Evolutionary conservation across 177 flowering plant genomes (phyloP).

Genomic region (Vitis hybrid): DNA sequence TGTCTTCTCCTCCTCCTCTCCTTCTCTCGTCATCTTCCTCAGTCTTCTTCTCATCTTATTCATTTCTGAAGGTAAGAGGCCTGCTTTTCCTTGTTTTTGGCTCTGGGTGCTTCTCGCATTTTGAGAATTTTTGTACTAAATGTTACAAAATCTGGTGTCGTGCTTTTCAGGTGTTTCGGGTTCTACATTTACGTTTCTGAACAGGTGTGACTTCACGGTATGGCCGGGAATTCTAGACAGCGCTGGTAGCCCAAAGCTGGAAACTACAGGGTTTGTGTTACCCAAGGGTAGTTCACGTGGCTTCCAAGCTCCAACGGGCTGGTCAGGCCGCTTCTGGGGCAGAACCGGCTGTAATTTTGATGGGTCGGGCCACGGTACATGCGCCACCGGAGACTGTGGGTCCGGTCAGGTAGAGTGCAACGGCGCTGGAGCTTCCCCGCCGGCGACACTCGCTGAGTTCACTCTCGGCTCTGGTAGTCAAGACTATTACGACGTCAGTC

Average conservation of each 20-base stretch:
- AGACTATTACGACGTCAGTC: conserved; percentile 76
- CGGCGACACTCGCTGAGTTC: conserved; percentile 71
- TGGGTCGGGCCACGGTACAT: conserved; percentile 35
- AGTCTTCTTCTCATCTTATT: conserved; percentile 6
- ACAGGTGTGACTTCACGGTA: conserved; percentile 54
- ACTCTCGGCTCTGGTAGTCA: conserved; percentile 47
- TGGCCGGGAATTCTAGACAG: conserved; percentile 66
- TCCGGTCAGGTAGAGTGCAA: conserved; percentile 52
- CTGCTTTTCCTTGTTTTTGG: background rate
- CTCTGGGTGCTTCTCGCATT: too few species aligned
- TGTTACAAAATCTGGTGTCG: background rate
- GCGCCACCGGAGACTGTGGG: conserved; percentile 64
- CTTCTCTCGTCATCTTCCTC: background rate
- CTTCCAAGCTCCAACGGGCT: conserved; percentile 51
- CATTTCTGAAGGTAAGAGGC: conserved; percentile 20
- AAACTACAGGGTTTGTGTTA: conserved; percentile 56
- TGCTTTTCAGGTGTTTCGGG: conserved; percentile 24
- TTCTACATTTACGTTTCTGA: conserved; percentile 53
- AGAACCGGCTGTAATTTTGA: conserved; percentile 56
- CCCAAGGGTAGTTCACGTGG: conserved; percentile 33
- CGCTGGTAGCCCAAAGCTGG: conserved; percentile 45
- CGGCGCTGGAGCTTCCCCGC: conserved; percentile 57
- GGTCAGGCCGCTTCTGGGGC: conserved; percentile 68
- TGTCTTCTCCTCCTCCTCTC: background rate
- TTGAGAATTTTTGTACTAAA: background rate